Evolutionary conservation across 306 rosid genomes (phyloP), one percentile per base, ranked within the genome.

Genomic region (Hippophae rhamnoides): DNA sequence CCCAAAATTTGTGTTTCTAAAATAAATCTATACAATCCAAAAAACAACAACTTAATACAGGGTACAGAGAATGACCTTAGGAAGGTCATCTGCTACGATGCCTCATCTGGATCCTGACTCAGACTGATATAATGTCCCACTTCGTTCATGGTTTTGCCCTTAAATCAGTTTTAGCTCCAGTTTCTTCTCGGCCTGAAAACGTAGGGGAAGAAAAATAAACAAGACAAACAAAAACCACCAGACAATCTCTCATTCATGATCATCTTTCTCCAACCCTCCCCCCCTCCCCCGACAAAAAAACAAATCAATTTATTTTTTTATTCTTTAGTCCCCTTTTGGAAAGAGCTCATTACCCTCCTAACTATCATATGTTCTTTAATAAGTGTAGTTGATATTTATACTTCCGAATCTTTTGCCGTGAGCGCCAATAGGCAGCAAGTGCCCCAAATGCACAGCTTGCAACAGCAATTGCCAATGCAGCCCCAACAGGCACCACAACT

Each of bases 401-500:
- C 99, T 92, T 92, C 85, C 94, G 96, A 77, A 88, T 92, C 92
- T 92, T 92, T 60, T 92, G 99, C 73, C 79, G 95, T 2, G 96
- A 92, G 23, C 99, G 96, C 99, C 99, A 92, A 84, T 81, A 88
- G 81, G 93, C 88, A 52, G 99, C 99, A 9, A 92, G 95, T 42
- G 92, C 99, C 49, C 99, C 99, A 23, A 92, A 92, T 62, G 90
- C 99, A 70, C 96, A 92, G 74, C 99, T 88, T 67, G 96, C 99
- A 66, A 88, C 78, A 74, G 96, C 96, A 60, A 92, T 84, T 12
- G 96, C 96, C 75, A 92, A 73, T 47, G 99, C 99, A 54, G 99
- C 96, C 58, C 99, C 99, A 40, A 88, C 69, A 31, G 99, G 99
- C 76, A 92, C 98, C 57, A 79, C 95, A 52, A 85, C 50, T 1